Conservation (phyloP, 202 grass and related monocot species). For the Schoenoplectus tabernaemontani region DNA sequence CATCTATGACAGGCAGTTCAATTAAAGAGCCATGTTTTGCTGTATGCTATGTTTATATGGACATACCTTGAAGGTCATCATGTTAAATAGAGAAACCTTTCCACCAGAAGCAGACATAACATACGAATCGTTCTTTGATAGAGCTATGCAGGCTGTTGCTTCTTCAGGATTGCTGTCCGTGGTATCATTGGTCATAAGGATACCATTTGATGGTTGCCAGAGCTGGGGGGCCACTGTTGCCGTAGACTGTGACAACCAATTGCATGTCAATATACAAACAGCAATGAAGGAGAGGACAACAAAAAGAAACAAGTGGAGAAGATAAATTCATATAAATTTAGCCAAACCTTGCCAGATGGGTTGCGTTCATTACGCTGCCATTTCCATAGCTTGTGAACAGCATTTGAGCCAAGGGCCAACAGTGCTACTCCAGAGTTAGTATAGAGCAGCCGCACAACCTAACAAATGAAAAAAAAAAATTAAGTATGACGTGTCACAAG, state of each 20-base stretch:
- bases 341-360: slow-evolving; percentile 77
- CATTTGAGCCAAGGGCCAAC: slow-evolving; percentile 78
- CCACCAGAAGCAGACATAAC: slow-evolving; percentile 98
- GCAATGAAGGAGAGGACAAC: background rate
- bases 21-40: background rate
- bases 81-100: slow-evolving; percentile 94
- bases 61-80: slow-evolving; percentile 99
- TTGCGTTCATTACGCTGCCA: slow-evolving; percentile 80
- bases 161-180: slow-evolving; percentile 86
- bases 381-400: slow-evolving; percentile 96
- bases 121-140: slow-evolving; percentile 97
- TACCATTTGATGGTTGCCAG: slow-evolving; percentile 93
- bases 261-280: slow-evolving; percentile 25
- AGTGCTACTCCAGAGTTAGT: slow-evolving; percentile 77
- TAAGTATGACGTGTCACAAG: background rate
- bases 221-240: slow-evolving; percentile 72
- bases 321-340: slow-evolving; percentile 1
- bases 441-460: slow-evolving; percentile 81
- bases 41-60: background rate
- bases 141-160: slow-evolving; percentile 80
- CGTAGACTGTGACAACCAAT: slow-evolving; percentile 65
- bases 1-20: background rate
- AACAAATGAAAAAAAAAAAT: slow-evolving; percentile 19
- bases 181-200: slow-evolving; percentile 90
- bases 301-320: background rate